Evolutionary conservation across 257 asterid species (phyloP), one percentile per base, ranked within the genome.

Genomic region (Catharanthus roseus): DNA sequence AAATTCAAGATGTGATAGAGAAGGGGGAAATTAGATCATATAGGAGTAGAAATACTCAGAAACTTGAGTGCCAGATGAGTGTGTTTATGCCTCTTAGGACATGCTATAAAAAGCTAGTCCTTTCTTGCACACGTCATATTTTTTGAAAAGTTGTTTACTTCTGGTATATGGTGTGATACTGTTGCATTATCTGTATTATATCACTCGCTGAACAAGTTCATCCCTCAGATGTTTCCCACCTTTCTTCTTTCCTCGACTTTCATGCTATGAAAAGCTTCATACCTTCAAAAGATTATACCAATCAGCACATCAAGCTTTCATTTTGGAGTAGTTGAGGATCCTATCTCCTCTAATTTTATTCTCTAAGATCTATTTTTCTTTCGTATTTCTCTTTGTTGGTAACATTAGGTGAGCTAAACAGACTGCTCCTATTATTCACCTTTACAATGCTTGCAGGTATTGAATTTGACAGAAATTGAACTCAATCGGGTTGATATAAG

Each of bases 401-500:
- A 34, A 33, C 18, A 34, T 19, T 36, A 19, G 26, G 28, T 2
- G 8, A 24, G 15, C 28, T 19, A 39, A 36, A 61, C 26, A 10
- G 23, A 42, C 38, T 23, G 12, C 13, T 23, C 70, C 2, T 57
- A 19, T 45, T 45, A 29, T 42, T 24, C 38, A 60, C 72, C 31
- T 38, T 66, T 61, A 44, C 24, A 79, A 75, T 63, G 63, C 29
- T 73, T 87, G 72, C 85, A 91, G 97, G 91, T 91, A 79, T 71
- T 89, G 79, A 89, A 88, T 86, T 86, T 91, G 79, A 91, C 97
- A 6, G 96, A 91, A 83, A 85, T 91, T 78, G 96, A 87, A 70
- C 86, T 91, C 61, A 91, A 85, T 76, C 90, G 91, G 39, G 95
- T 91, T 65, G 97, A 91, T 80, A 78, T 91, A 38, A 81, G 97